Evolutionary conservation across 768 basidiomycete genomes (phyloP).

Genomic region (Rhodotorula kratochvilovae): DNA sequence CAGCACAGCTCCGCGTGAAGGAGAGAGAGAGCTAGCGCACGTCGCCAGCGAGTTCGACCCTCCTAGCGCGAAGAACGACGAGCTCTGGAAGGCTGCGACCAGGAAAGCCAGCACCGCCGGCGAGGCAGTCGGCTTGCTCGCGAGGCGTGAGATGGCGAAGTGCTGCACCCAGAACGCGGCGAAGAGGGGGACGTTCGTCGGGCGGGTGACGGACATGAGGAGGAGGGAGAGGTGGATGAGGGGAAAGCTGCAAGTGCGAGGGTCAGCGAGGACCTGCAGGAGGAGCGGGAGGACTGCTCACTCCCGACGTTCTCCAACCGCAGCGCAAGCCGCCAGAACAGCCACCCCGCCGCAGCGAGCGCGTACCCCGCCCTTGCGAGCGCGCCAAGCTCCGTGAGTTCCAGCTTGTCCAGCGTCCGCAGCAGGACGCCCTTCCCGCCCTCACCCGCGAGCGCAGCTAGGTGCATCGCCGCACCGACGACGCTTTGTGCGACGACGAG

Average conservation of each 20-base stretch:
- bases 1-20: not conserved
- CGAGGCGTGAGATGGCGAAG: not conserved
- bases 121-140: not conserved
- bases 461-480: not conserved
- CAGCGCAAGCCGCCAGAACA: not conserved
- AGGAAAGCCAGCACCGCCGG: slow-evolving; percentile 6
- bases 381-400: not conserved
- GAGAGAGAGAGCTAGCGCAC: not conserved
- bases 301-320: not conserved
- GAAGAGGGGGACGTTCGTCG: slow-evolving; percentile 16
- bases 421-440: not conserved
- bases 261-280: not conserved
- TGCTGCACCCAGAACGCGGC: slow-evolving; percentile 10
- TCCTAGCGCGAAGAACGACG: slow-evolving; percentile 28
- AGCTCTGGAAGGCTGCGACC: slow-evolving; percentile 3
- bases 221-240: slow-evolving; percentile 1
- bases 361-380: slow-evolving; percentile 3
- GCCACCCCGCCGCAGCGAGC: not conserved
- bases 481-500: not conserved
- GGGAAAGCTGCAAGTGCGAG: not conserved
- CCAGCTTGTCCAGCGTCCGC: not conserved
- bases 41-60: slow-evolving; percentile 32
- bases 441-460: not conserved
- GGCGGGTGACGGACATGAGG: slow-evolving; percentile 13
- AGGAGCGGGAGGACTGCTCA: not conserved